These are phyloP conservation scores for Penicillium malachiteum DNA, from an alignment of 495 filamentous ascomycete genomes.

Conservation along the genomic window DNA sequence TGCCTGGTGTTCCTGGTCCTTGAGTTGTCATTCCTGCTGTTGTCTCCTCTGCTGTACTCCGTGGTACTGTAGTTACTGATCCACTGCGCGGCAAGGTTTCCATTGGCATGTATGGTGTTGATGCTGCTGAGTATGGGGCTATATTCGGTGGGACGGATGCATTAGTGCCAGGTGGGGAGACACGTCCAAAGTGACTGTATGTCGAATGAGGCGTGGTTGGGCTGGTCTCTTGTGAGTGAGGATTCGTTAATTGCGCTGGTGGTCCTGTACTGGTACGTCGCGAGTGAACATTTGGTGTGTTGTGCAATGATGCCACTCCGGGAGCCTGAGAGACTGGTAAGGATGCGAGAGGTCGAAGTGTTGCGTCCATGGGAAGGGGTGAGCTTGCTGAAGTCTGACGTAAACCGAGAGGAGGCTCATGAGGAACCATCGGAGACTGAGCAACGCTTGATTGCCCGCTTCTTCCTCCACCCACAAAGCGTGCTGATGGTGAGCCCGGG, in stretches of 20 bases:
- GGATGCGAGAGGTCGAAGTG: conserved; percentile 27
- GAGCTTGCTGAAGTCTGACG: conserved; percentile 29
- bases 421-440: conserved; percentile 47
- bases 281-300: conserved; percentile 42
- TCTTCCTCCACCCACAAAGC: conserved; percentile 34
- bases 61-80: conserved; percentile 25
- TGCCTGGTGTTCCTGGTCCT: conserved; percentile 34
- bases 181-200: conserved; percentile 48
- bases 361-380: conserved; percentile 29
- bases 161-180: conserved; percentile 40
- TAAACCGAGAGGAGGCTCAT: conserved; percentile 30
- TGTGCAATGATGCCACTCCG: conserved; percentile 34
- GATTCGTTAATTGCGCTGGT: conserved; percentile 32
- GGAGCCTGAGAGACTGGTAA: conserved; percentile 32
- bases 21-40: conserved; percentile 14
- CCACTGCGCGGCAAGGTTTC: conserved; percentile 31
- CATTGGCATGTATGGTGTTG: conserved; percentile 27
- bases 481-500: conserved; percentile 60
- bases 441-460: conserved; percentile 45
- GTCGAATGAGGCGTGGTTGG: conserved; percentile 54
- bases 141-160: conserved; percentile 23
- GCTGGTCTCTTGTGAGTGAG: conserved; percentile 54
- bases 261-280: conserved; percentile 43
- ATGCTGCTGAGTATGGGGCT: conserved; percentile 16
- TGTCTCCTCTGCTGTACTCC: conserved; percentile 35